Base-by-base conservation (phyloP, 2,329 filamentous ascomycete genomes). In the Venturia nashicola region DNA sequence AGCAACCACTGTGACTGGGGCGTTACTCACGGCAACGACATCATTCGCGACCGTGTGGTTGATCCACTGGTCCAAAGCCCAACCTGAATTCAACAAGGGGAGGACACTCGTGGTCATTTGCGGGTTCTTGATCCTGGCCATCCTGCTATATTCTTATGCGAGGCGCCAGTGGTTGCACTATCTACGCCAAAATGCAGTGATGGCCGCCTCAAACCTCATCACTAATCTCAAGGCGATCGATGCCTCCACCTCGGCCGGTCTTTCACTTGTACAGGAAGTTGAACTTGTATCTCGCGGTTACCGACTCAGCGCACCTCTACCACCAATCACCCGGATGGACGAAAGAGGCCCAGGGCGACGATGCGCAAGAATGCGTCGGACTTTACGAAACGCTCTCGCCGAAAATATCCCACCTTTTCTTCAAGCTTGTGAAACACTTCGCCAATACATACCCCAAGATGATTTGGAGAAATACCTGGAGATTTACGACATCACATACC, bases 391-490 rank as follows among this genome's bases (percentile, higher is more conserved):
- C 59, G 86, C 85, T 65, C 85, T 96, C 66, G 82, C 82, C 46
- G 83, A 87, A 16, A 82, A 89, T 62, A 84, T 96, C 48, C 82
- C 86, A 54, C 83, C 83, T 27, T 91, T 92, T 70, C 84, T 86
- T 62, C 84, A 89, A 68, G 86, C 88, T 14, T 88, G 86, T 67
- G 79, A 81, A 48, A 80, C 80, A 3, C 79, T 97, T 23, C 87
- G 87, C 71, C 83, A 83, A 0, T 85, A 96, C 64, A 85, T 92
- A 1, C 86, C 92, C 72, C 84, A 89, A 70, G 83, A 88, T 60
- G 90, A 96, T 70, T 77, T 99, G 54, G 91, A 96, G 69, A 94
- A 91, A 75, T 96, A 96, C 72, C 89, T 94, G 70, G 93, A 97
- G 71, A 74, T 80, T n/a, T 76, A 82, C 70, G 79, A 82, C 60